A percentile compares a stretch with the other conserved stretches of the same genome.
Conservation (phyloP, 176 grass and related monocot species). For the Stipa capillata region DNA sequence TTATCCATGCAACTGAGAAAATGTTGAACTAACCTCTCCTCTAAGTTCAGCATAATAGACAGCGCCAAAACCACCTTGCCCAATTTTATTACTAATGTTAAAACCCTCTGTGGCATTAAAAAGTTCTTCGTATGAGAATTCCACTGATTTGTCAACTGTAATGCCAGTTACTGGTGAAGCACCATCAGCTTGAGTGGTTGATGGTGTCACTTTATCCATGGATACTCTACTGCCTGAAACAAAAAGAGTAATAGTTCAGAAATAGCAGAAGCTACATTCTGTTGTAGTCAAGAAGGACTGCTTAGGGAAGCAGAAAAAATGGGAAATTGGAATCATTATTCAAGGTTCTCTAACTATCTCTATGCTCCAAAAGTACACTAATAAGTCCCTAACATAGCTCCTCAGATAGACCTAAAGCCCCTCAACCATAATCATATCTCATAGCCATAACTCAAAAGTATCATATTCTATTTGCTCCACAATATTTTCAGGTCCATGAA, state of each 20-base stretch:
- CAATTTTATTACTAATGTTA: constrained; percentile 90
- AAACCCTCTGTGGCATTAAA: constrained; percentile 78
- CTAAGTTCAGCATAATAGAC: constrained; percentile 81
- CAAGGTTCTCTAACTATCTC: not conserved
- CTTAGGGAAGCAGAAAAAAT: not conserved
- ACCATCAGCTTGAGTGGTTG: constrained; percentile 22
- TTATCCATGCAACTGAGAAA: constrained; percentile 4
- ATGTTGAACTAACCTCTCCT: constrained; percentile 65
- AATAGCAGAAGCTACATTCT: not conserved
- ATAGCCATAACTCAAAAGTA: not conserved
- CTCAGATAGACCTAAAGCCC: not conserved
- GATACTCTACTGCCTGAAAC: constrained; percentile 20
- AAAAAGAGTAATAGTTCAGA: constrained; percentile 14
- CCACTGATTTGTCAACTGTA: constrained; percentile 86
- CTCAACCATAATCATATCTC: not conserved
- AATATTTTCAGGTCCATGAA: not conserved
- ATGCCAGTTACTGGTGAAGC: constrained; percentile 44
- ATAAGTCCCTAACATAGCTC: not conserved
- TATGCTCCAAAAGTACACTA: not conserved
- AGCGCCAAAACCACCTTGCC: constrained; percentile 79
- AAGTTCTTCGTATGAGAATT: constrained; percentile 91
- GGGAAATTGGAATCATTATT: not conserved
- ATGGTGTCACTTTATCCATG: constrained; percentile 24
- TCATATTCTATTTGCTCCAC: not conserved
- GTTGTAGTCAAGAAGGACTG: not conserved